Base-by-base conservation (phyloP, 768 basidiomycete genomes). In the Pisolithus sp. region DNA sequence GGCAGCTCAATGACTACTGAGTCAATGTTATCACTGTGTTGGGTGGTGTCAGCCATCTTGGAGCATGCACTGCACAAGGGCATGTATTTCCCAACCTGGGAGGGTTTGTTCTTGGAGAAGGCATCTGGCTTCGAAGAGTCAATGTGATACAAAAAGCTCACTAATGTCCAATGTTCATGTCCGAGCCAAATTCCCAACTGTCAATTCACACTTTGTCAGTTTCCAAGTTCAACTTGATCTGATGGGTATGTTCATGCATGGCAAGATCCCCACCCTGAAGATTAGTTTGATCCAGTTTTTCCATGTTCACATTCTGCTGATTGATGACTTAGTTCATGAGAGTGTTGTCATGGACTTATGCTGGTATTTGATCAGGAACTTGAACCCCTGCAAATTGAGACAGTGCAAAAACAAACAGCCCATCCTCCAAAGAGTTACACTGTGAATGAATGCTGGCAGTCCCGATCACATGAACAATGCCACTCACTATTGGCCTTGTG, bases 151-250 rank as follows among this genome's bases (percentile, higher is more conserved):
- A 93, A 93, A 74, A 93, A 93, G 67, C 78, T 97, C 55, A 98
- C 96, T 46, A 99, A 98, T 64, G 96, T 95, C 10, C 96, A 99
- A 70, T 87, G 95, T 44, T 96, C 93, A 31, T 96, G 96, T 89
- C 73, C 95, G 41, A 92, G 91, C 66, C 93, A 95, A 67, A 95
- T 98, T 66, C 95, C 95, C 7, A 98, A 98, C 67, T 93, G 95
- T 84, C 90, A 92, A 10, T 97, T 97, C 76, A 98, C 95, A 3
- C 77, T 99, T 9, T 99, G 94, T 98, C 67, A 96, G 96, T 82
- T 99, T 99, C 90, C 96, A 98, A 68, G 96, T 99, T n/a, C 95
- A 98, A 63, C 81, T 99, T 43, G 96, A 99, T 78, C 70, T 99
- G 56, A 99, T 96, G 13, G 93, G 93, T 62, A 93, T 94, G 55